Conservation (phyloP, 2,329 filamentous ascomycete genomes). For the Trichothecium roseum region DNA sequence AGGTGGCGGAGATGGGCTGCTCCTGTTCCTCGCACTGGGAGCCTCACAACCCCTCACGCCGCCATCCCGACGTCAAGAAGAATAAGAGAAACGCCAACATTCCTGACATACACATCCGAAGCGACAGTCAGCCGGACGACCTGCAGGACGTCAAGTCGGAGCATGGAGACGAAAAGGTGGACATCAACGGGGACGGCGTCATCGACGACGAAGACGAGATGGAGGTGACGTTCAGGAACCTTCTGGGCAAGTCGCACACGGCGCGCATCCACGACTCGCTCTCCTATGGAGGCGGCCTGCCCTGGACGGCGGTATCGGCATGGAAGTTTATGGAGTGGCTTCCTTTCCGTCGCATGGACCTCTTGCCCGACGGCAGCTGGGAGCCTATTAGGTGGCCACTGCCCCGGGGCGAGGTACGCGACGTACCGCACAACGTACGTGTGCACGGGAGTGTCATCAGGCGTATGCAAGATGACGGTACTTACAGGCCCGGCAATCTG, state of each 20-base stretch:
- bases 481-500: slow-evolving; percentile 67
- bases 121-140: slow-evolving; percentile 7
- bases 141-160: not conserved
- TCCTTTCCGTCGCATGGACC: slow-evolving; percentile 72
- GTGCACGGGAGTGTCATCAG: slow-evolving; percentile 68
- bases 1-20: slow-evolving; percentile 58
- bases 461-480: slow-evolving; percentile 52
- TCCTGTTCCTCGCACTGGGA: slow-evolving; percentile 19
- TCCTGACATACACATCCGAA: slow-evolving; percentile 18
- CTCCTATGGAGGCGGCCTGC: slow-evolving; percentile 49
- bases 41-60: not conserved
- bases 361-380: slow-evolving; percentile 64
- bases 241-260: slow-evolving; percentile 46
- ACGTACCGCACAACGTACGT: slow-evolving; percentile 59
- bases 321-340: slow-evolving; percentile 79
- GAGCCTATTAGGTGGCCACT: slow-evolving; percentile 72
- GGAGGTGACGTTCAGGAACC: slow-evolving; percentile 37
- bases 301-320: slow-evolving; percentile 42
- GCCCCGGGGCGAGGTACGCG: slow-evolving; percentile 66
- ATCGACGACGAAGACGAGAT: slow-evolving; percentile 12
- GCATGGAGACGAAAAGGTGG: not conserved
- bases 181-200: slow-evolving; percentile 1
- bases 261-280: slow-evolving; percentile 62
- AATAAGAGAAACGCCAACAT: slow-evolving; percentile 12
- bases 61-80: not conserved